phyloP scores from a whole-genome alignment of 352 stramenopile species.

The Peronospora farinosa region DNA sequence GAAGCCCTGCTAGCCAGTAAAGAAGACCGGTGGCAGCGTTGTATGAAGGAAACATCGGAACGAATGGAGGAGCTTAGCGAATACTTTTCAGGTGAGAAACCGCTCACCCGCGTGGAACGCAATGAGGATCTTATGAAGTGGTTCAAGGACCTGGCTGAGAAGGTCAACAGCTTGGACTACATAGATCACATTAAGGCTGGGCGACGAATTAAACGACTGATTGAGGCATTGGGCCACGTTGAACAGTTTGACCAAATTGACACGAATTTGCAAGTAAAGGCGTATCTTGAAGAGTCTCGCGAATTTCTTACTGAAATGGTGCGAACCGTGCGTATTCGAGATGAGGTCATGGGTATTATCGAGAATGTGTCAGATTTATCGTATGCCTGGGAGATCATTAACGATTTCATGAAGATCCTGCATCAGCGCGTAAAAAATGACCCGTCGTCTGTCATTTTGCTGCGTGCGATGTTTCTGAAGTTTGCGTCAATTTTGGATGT shows the following conservation, averaged over 20 bases:
- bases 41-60: constrained; percentile 82
- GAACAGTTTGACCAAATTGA: constrained; percentile 95
- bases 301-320: constrained; percentile 93
- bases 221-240: constrained; percentile 91
- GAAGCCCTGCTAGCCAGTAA: constrained; percentile 85
- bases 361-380: constrained; percentile 92
- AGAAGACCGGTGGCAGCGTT: constrained; percentile 87
- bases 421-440: constrained; percentile 91
- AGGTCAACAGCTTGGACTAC: constrained; percentile 88
- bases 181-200: constrained; percentile 91
- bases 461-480: constrained; percentile 93
- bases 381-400: constrained; percentile 93
- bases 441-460: constrained; percentile 87
- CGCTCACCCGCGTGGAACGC: constrained; percentile 87
- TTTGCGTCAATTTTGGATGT: constrained; percentile 92
- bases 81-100: constrained; percentile 92
- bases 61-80: constrained; percentile 91
- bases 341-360: constrained; percentile 89
- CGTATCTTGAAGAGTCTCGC: constrained; percentile 88
- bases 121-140: constrained; percentile 92
- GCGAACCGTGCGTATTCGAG: constrained; percentile 89
- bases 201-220: constrained; percentile 90
- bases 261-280: constrained; percentile 92
- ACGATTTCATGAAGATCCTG: constrained; percentile 91
- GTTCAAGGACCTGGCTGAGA: constrained; percentile 88